These are phyloP conservation scores for Crithidia bombi DNA, from an alignment of 208 protist genomes.

Conservation along the genomic window DNA sequence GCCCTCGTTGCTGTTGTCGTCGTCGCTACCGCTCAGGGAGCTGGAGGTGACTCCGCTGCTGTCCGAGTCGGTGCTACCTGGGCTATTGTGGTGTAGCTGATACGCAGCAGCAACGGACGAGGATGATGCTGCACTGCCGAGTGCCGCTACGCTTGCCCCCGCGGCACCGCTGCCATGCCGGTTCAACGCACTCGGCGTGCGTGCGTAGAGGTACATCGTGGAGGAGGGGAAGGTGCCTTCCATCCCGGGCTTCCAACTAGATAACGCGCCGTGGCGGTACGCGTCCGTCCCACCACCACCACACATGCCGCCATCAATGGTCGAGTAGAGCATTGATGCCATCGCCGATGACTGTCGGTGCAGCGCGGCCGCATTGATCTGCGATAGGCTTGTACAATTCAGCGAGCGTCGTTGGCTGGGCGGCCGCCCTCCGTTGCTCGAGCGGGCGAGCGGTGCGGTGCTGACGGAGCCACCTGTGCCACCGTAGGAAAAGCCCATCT, in stretches of 20 bases:
- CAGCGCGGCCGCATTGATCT: slow-evolving; percentile 1
- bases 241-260: not conserved
- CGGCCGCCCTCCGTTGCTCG: not conserved
- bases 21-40: slow-evolving; percentile 7
- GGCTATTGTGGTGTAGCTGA: not conserved
- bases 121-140: not conserved
- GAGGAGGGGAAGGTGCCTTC: slow-evolving; percentile 15
- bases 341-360: slow-evolving; percentile 13
- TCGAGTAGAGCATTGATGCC: slow-evolving; percentile 17
- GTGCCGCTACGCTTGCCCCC: not conserved
- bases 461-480: not conserved
- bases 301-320: slow-evolving; percentile 10
- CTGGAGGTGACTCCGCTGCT: slow-evolving; percentile 23
- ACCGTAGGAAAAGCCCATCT: slow-evolving; percentile 14
- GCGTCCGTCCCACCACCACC: too few species aligned
- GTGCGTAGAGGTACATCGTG: slow-evolving; percentile 20
- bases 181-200: not conserved
- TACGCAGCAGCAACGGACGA: not conserved
- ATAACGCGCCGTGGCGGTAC: not conserved
- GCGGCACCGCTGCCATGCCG: not conserved
- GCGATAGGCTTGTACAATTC: slow-evolving; percentile 7
- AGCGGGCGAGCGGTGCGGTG: not conserved
- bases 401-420: slow-evolving; percentile 12
- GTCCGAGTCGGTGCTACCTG: slow-evolving; percentile 10
- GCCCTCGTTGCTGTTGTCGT: not conserved